Conservation (phyloP, 2,329 filamentous ascomycete genomes). For the Beauveria sp. region DNA sequence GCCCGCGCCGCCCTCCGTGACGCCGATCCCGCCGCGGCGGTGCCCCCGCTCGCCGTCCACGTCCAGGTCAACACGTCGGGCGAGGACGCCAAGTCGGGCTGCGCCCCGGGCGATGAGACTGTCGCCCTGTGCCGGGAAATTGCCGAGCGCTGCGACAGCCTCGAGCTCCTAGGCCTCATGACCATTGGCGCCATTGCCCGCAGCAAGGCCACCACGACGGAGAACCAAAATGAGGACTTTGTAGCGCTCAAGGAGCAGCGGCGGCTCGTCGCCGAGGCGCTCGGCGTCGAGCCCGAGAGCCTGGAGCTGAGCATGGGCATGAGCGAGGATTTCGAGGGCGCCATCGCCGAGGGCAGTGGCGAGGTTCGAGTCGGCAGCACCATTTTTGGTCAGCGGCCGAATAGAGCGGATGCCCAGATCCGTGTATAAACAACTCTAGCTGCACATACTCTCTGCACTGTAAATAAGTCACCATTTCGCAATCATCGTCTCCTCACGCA, state of each 20-base stretch:
- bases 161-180: conserved; percentile 80
- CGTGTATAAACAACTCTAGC: conserved; percentile 28
- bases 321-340: conserved; percentile 92
- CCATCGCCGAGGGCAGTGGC: conserved; percentile 72
- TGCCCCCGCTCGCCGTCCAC: conserved; percentile 59
- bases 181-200: conserved; percentile 93
- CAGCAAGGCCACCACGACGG: conserved; percentile 63
- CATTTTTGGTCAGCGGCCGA: conserved; percentile 80
- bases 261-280: conserved; percentile 56
- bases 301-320: conserved; percentile 97
- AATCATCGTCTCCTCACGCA: background rate
- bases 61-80: conserved; percentile 97
- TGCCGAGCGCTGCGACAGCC: conserved; percentile 59
- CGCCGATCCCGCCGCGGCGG: conserved; percentile 24
- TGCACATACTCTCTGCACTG: background rate
- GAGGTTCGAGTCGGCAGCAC: conserved; percentile 91
- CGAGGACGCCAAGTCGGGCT: conserved; percentile 78
- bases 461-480: background rate
- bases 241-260: conserved; percentile 57
- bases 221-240: conserved; percentile 91
- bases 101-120: conserved; percentile 56
- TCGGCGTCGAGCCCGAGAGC: conserved; percentile 35
- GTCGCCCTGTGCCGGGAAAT: conserved; percentile 63
- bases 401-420: conserved; percentile 71
- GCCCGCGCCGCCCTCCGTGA: conserved; percentile 55